These are phyloP conservation scores for Tetrahymena malaccensis DNA, from an alignment of 73 alveolate genomes.

Conservation along the genomic window DNA sequence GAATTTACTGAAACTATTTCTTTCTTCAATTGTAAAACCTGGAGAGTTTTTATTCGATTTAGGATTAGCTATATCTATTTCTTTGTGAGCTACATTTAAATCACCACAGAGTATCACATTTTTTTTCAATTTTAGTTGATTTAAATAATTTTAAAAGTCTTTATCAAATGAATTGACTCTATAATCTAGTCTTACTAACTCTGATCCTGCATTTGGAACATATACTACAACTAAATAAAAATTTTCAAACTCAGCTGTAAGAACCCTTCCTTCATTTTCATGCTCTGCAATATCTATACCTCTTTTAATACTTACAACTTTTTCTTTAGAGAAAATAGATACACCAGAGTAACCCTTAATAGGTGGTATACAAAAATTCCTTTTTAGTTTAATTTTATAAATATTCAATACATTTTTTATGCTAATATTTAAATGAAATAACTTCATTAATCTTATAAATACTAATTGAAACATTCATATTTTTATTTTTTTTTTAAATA, in stretches of 20 bases:
- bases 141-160: constrained; percentile 45
- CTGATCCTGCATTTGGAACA: constrained; percentile 67
- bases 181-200: constrained; percentile 45
- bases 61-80: constrained; percentile 54
- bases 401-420: too few species aligned
- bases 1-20: constrained; percentile 45
- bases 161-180: constrained; percentile 62
- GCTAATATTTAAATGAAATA: too few species aligned
- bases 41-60: constrained; percentile 42
- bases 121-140: constrained; percentile 28
- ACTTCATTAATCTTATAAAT: too few species aligned
- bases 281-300: constrained; percentile 54
- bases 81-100: constrained; percentile 56
- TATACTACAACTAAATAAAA: constrained; percentile 52
- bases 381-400: background rate
- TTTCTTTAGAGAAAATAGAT: constrained; percentile 47
- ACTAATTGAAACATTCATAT: too few species aligned
- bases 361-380: background rate
- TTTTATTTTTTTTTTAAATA: background rate
- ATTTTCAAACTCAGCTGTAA: constrained; percentile 51
- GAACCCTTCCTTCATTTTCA: constrained; percentile 64
- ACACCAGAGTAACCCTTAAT: constrained; percentile 68
- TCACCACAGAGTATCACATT: constrained; percentile 63
- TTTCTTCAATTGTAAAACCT: constrained; percentile 62
- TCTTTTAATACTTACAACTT: constrained; percentile 45